These are phyloP conservation scores for Platismatia glauca DNA, from an alignment of 495 filamentous ascomycete species.

Conservation along the genomic window DNA sequence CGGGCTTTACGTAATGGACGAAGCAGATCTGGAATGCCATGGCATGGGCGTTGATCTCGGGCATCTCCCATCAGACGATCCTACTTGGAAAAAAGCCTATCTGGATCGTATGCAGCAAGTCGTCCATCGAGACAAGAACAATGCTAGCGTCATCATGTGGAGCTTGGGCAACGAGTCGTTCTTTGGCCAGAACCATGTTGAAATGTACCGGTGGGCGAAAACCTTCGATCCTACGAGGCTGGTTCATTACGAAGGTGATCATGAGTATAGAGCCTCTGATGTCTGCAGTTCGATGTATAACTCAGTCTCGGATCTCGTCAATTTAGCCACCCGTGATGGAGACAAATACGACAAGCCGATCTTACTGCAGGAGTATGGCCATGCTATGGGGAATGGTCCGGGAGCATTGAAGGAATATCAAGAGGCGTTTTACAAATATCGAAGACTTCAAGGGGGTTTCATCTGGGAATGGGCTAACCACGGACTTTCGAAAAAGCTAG, in stretches of 20 bases:
- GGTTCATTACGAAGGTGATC: constrained; percentile 60
- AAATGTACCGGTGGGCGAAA: constrained; percentile 57
- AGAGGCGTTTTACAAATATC: constrained; percentile 47
- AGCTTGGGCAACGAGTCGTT: constrained; percentile 62
- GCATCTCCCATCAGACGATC: constrained; percentile 50
- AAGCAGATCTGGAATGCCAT: constrained; percentile 64
- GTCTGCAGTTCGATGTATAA: constrained; percentile 63
- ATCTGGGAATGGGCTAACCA: constrained; percentile 72
- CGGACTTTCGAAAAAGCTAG: constrained; percentile 47
- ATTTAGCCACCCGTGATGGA: constrained; percentile 32
- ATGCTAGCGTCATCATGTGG: constrained; percentile 61
- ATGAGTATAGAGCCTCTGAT: constrained; percentile 48
- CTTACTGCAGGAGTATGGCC: constrained; percentile 59
- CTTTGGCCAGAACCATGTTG: constrained; percentile 53
- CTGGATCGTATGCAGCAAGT: constrained; percentile 56
- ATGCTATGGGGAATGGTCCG: constrained; percentile 68
- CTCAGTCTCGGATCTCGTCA: constrained; percentile 39
- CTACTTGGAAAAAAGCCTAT: constrained; percentile 54
- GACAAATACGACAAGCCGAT: constrained; percentile 46
- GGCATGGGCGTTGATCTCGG: constrained; percentile 43
- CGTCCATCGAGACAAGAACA: constrained; percentile 57
- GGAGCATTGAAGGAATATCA: constrained; percentile 58
- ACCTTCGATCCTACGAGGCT: constrained; percentile 45
- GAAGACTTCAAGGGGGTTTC: constrained; percentile 57
- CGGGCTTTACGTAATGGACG: constrained; percentile 62